phyloP scores from a whole-genome alignment of 805 yeast species.

The Candida michaelii region DNA sequence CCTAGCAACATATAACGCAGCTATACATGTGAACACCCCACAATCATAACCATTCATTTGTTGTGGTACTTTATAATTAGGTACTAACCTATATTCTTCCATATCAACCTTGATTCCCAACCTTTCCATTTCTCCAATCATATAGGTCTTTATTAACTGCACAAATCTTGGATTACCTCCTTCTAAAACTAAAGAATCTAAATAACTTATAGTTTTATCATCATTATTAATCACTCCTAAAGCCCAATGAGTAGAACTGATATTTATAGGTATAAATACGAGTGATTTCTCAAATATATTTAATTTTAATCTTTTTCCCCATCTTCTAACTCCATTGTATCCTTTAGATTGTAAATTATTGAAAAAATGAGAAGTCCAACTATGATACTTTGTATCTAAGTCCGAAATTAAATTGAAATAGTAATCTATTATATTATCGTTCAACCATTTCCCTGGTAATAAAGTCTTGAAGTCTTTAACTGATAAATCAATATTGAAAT shows the following conservation, averaged over 20 bases:
- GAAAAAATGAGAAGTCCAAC: constrained; percentile 88
- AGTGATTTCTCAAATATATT: constrained; percentile 61
- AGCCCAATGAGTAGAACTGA: constrained; percentile 88
- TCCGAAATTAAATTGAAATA: constrained; percentile 59
- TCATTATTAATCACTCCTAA: constrained; percentile 72
- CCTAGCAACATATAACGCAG: constrained; percentile 60
- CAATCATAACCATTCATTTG: constrained; percentile 92
- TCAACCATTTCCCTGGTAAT: constrained; percentile 75
- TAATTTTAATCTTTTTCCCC: constrained; percentile 28
- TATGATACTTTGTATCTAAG: constrained; percentile 47
- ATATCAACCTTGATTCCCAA: constrained; percentile 25
- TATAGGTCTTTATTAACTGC: constrained; percentile 54
- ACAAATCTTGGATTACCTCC: constrained; percentile 43
- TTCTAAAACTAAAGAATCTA: constrained; percentile 66
- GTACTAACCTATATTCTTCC: constrained; percentile 23
- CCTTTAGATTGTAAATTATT: constrained; percentile 71
- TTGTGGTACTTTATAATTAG: constrained; percentile 57
- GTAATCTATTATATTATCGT: constrained; percentile 87
- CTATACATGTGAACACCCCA: constrained; percentile 89
- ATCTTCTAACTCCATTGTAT: constrained; percentile 48
- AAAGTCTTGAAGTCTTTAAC: constrained; percentile 72
- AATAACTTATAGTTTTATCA: constrained; percentile 59
- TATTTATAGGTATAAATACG: constrained; percentile 83
- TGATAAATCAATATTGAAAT: constrained; percentile 53
- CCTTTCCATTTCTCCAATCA: constrained; percentile 65